These are phyloP conservation scores for Pigoraptor vietnamica DNA, from an alignment of 78 protist genomes.

Conservation along the genomic window DNA sequence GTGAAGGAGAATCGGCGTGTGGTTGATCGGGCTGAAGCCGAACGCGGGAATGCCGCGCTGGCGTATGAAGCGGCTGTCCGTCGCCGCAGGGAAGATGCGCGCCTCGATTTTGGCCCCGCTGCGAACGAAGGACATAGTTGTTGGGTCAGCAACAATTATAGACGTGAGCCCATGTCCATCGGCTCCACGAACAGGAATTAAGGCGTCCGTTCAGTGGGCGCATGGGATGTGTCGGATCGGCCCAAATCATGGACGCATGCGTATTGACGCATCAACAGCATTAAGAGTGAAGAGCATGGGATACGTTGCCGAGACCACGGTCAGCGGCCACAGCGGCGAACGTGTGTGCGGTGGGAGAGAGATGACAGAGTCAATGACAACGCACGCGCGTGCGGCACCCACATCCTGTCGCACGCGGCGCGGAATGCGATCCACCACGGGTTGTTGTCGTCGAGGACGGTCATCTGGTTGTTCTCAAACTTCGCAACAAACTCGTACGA, in stretches of 20 bases:
- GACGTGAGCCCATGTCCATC: not conserved
- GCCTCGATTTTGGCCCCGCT: slow-evolving; percentile 5
- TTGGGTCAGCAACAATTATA: too few relatives aligned
- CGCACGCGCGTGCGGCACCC: too few relatives aligned
- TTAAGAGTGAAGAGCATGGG: too few relatives aligned
- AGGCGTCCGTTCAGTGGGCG: too few relatives aligned
- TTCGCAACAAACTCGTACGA: slow-evolving; percentile 17
- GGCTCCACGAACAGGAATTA: not conserved
- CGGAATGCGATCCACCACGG: not conserved
- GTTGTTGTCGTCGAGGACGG: not conserved
- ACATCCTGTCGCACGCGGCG: not conserved
- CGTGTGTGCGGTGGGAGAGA: not conserved
- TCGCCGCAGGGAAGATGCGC: slow-evolving; percentile 84
- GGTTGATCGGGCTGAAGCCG: slow-evolving; percentile 78
- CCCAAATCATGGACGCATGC: too few relatives aligned
- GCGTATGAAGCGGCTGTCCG: slow-evolving; percentile 77
- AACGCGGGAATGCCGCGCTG: slow-evolving; percentile 61
- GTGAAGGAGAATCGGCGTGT: slow-evolving; percentile 81
- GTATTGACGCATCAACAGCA: too few relatives aligned
- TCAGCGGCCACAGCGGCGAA: not conserved
- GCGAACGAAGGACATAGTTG: too few relatives aligned
- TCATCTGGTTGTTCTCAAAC: not conserved
- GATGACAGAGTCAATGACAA: not conserved
- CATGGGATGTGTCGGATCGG: too few relatives aligned
- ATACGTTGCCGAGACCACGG: too few relatives aligned